A percentile compares a stretch with the other conserved stretches of the same genome.
These are phyloP conservation scores for Rutstroemia sydowiana DNA, from an alignment of 2,329 filamentous ascomycete species.

Conservation along the genomic window DNA sequence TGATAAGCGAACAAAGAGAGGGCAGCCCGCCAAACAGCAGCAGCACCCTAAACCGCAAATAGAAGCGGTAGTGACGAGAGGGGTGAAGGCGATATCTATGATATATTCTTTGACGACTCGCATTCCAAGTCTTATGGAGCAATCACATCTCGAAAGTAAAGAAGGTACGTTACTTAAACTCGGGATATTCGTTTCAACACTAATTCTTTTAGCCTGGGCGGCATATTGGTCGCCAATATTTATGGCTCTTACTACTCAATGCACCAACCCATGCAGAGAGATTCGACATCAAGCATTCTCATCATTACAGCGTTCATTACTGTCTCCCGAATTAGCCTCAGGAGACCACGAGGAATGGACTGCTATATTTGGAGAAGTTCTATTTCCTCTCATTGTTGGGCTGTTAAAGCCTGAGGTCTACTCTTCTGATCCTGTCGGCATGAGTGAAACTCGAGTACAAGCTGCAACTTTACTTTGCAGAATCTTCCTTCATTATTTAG, in stretches of 20 bases:
- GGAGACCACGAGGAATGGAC: constrained; percentile 86
- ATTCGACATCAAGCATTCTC: constrained; percentile 84
- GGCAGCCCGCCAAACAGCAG: constrained; percentile 38
- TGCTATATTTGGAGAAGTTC: constrained; percentile 85
- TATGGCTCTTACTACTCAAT: constrained; percentile 79
- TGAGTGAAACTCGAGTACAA: constrained; percentile 92
- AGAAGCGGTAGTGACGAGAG: constrained; percentile 67
- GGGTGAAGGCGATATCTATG: constrained; percentile 71
- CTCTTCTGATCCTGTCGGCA: constrained; percentile 80
- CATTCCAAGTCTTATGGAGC: constrained; percentile 80
- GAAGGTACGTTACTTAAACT: constrained; percentile 38
- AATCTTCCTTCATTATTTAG: constrained; percentile 90
- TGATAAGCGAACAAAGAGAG: constrained; percentile 42
- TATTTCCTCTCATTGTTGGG: constrained; percentile 83
- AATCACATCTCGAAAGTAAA: constrained; percentile 82
- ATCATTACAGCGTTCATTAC: constrained; percentile 74
- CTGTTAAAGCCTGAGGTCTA: constrained; percentile 93
- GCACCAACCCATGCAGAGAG: constrained; percentile 88
- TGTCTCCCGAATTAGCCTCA: constrained; percentile 79
- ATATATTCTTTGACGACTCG: constrained; percentile 76
- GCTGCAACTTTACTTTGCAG: constrained; percentile 87
- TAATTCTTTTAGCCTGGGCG: constrained; percentile 61
- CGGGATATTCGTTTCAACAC: neutral
- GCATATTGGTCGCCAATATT: constrained; percentile 98
- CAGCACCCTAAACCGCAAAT: constrained; percentile 22